Conservation (phyloP, 768 basidiomycete genomes). For the Pleurotus ostreatus region DNA sequence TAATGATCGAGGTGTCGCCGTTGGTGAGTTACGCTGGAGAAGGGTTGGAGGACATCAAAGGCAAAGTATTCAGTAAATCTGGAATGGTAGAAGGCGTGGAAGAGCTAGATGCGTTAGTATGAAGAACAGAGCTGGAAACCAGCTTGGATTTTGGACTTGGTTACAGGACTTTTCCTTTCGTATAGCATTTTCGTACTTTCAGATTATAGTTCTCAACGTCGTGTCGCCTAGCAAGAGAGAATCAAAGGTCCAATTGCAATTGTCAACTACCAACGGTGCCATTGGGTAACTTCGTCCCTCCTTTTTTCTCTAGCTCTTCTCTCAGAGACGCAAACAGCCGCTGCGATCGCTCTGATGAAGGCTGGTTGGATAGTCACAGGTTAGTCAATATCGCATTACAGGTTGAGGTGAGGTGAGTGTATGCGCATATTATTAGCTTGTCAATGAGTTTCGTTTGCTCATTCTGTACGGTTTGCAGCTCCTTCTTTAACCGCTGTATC, state of each 20-base stretch:
- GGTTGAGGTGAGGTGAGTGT: neutral
- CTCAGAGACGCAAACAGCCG: slow-evolving; percentile 75
- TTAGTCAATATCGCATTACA: too few species aligned
- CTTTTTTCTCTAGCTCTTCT: slow-evolving; percentile 76
- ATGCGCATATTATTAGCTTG: slow-evolving; percentile 66
- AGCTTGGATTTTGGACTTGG: neutral
- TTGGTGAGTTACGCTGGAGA: slow-evolving; percentile 90
- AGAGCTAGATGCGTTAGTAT: slow-evolving; percentile 69
- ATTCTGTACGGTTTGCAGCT: slow-evolving; percentile 76
- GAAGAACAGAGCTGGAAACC: slow-evolving; percentile 11
- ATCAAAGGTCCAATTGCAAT: slow-evolving; percentile 9
- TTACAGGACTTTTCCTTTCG: neutral
- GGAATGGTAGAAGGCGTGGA: slow-evolving; percentile 63
- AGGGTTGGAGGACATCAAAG: slow-evolving; percentile 75
- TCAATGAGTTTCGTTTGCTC: slow-evolving; percentile 79
- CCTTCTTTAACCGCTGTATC: slow-evolving; percentile 67
- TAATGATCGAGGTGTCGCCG: slow-evolving; percentile 90
- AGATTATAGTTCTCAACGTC: neutral
- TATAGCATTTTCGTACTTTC: slow-evolving; percentile 6
- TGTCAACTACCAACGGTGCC: slow-evolving; percentile 39
- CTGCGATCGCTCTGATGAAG: slow-evolving; percentile 80
- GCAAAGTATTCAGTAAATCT: slow-evolving; percentile 73
- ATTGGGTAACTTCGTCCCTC: slow-evolving; percentile 38
- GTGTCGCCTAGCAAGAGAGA: too few species aligned
- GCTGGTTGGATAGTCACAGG: slow-evolving; percentile 32